A percentile compares a stretch with the other conserved stretches of the same genome.
These are phyloP conservation scores for Citrus australasica DNA, from an alignment of 345 rosid genomes.

Conservation along the genomic window DNA sequence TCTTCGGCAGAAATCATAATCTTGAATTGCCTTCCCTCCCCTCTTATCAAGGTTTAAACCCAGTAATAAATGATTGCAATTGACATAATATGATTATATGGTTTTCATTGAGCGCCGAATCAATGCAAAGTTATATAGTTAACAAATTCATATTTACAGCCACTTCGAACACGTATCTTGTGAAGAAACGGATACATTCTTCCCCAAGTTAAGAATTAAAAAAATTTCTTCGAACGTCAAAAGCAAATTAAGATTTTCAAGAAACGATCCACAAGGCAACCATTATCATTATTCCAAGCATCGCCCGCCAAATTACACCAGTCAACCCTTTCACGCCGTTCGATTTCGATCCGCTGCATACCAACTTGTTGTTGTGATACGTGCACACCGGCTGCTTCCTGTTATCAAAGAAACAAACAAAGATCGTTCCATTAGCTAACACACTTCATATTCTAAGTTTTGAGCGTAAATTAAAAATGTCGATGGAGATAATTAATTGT, in stretches of 20 bases:
- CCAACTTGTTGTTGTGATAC: slow-evolving; percentile 58
- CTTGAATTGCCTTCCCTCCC: too few species aligned
- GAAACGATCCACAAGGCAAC: slow-evolving; percentile 13
- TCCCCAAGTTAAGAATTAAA: not conserved
- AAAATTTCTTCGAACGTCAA: not conserved
- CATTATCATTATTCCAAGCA: slow-evolving; percentile 26
- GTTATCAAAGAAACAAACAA: not conserved
- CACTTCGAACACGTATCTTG: not conserved
- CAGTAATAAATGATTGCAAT: not conserved
- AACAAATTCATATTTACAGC: not conserved
- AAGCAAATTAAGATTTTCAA: not conserved
- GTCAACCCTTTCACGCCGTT: slow-evolving; percentile 24
- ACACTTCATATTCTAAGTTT: not conserved
- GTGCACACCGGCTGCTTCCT: slow-evolving; percentile 68
- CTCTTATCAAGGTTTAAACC: too few species aligned
- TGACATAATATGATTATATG: not conserved
- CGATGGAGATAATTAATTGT: not conserved
- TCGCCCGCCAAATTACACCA: slow-evolving; percentile 36
- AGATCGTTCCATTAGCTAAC: not conserved
- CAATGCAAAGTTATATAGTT: not conserved
- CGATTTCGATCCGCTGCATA: slow-evolving; percentile 50
- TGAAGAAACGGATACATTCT: not conserved
- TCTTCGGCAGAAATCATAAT: too few species aligned
- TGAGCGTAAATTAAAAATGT: not conserved
- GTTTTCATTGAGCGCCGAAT: not conserved